phyloP scores from a whole-genome alignment of 139 green algal species.

The Pleodorina starrii region DNA sequence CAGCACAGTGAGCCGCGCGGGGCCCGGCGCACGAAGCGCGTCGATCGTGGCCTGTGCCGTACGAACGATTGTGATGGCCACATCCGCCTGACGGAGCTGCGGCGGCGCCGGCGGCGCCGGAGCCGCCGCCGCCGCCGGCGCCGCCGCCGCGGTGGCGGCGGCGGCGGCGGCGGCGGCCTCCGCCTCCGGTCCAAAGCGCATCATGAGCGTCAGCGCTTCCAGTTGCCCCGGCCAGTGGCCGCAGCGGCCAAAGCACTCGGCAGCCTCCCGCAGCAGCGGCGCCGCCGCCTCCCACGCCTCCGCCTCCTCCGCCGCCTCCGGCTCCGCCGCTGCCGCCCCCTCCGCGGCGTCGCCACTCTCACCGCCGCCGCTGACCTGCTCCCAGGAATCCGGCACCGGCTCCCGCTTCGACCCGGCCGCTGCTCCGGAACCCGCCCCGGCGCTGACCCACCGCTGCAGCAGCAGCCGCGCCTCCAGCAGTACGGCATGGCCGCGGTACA shows the following conservation, averaged over 20 bases:
- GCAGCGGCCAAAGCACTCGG: background rate
- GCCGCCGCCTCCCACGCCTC: background rate
- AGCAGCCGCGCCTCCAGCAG: conserved; percentile 40
- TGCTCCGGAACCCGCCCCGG: background rate
- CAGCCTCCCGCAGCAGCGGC: background rate
- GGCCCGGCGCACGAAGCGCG: background rate
- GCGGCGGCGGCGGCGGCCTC: background rate
- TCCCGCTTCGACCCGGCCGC: background rate
- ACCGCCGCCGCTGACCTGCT: too few relatives aligned
- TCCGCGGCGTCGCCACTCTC: background rate
- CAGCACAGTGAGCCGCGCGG: background rate
- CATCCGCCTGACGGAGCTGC: background rate
- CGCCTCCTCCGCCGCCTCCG: background rate
- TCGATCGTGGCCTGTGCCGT: background rate
- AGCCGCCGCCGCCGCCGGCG: background rate
- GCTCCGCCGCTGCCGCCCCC: background rate
- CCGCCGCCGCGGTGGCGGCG: background rate
- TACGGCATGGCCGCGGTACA: conserved; percentile 31
- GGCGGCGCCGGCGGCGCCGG: background rate
- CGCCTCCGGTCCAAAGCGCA: background rate
- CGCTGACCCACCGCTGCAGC: conserved; percentile 9
- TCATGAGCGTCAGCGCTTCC: background rate
- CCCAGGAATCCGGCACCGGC: background rate
- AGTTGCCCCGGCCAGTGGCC: conserved; percentile 9
- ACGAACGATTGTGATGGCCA: background rate